Base-by-base conservation (phyloP, 768 basidiomycete genomes). In the Chalciporus sphaerocephalus region DNA sequence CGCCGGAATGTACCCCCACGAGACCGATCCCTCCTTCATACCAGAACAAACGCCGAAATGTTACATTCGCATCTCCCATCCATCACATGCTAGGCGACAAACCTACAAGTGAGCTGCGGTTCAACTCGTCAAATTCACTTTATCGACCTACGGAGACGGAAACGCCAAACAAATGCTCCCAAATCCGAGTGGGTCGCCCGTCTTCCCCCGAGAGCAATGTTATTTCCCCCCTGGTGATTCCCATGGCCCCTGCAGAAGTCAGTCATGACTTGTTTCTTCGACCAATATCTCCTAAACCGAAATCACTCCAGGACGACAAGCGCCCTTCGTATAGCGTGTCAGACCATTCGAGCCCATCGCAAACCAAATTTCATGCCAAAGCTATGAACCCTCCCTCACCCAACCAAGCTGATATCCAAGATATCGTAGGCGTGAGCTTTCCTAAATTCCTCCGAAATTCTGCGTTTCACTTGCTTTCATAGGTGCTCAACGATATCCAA, bases 401-500 rank as follows among this genome's bases (percentile, higher is more conserved):
- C 7, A 50, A 52, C 10, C 51, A 48, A 8, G 50, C 36, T 25
- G 59, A 45, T 21, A 58, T 68, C 8, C 55, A 58, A 44, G 62
- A 59, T 32, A 79, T 82, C 43, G 61, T 74, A 25, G 66, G 72
- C 46, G 80, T 78, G 51, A 62, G 65, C 47, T 11, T 17, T 4
- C 17, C 10, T 41, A 17, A 16, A 6, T 15, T 44, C 20, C 33
- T 28, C 24, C 28, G n/a, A n/a, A 21, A 9, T 17, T 24, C 30
- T 34, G 12, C 18, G 17, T 35, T 27, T 38, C 38, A 40, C 16
- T 32, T 21, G 15, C 17, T 32, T 30, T 33, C 18, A 27, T 41
- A 82, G 80, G 65, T 77, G 42, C 62, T 83, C 42, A 61, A 69
- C 23, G 69, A 79, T 50, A 74, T 84, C 13, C 71, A 76, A 40